phyloP scores from a whole-genome alignment of 805 yeast species.

The Lipomyces spencermartinsiae region DNA sequence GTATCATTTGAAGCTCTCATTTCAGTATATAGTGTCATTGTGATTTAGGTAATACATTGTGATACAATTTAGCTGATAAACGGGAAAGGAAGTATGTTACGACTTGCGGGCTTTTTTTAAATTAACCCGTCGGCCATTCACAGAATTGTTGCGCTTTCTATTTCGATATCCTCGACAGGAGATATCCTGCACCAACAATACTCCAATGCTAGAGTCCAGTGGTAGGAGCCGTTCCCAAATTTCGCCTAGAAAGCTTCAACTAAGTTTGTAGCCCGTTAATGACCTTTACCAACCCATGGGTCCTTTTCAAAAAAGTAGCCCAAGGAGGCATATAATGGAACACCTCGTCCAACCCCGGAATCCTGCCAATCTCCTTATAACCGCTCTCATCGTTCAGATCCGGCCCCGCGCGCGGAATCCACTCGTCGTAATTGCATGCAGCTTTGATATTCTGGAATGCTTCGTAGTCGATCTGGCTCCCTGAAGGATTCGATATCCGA shows the following conservation, averaged over 20 bases:
- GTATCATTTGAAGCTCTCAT: neutral
- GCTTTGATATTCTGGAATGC: constrained; percentile 43
- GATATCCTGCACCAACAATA: no score
- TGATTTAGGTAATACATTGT: neutral
- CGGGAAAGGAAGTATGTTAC: no score
- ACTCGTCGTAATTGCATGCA: constrained; percentile 82
- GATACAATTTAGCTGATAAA: no score
- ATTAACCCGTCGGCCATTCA: no score
- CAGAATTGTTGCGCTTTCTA: no score
- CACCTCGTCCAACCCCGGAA: constrained; percentile 77
- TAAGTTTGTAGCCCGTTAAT: constrained; percentile 52
- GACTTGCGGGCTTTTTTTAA: no score
- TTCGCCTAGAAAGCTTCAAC: neutral
- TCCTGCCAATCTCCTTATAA: constrained; percentile 49
- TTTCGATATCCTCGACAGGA: no score
- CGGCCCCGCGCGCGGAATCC: constrained; percentile 44
- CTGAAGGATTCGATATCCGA: constrained; percentile 11
- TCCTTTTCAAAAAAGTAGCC: constrained; percentile 65
- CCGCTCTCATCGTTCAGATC: neutral
- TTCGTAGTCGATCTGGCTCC: constrained; percentile 2
- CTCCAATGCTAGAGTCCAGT: neutral
- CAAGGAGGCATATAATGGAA: constrained; percentile 70
- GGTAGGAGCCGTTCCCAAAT: neutral
- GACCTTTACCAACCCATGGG: constrained; percentile 70
- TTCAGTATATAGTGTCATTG: neutral